A percentile compares a stretch with the other conserved stretches of the same genome.
Conservation (phyloP, 208 protist species). For the Lotmaria passim region DNA sequence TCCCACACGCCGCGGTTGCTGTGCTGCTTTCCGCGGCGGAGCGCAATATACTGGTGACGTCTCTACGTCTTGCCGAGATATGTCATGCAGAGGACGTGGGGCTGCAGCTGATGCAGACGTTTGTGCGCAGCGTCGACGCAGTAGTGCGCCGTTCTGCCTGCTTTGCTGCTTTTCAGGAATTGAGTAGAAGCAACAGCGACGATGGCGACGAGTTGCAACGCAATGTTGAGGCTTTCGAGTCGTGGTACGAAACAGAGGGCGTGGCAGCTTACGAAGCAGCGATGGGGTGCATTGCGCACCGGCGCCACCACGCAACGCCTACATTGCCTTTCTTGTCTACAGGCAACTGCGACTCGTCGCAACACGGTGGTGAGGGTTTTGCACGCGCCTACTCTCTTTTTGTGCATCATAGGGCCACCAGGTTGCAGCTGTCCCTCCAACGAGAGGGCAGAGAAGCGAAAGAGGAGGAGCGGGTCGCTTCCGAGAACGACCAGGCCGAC, state of each 20-base stretch:
- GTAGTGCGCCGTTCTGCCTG: neutral
- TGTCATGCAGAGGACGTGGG: conserved; percentile 26
- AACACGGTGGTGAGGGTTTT: neutral
- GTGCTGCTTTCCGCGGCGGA: conserved; percentile 7
- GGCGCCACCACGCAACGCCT: neutral
- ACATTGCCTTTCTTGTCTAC: neutral
- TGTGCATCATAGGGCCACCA: conserved; percentile 13
- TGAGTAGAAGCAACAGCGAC: no score
- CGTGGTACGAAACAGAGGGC: conserved; percentile 28
- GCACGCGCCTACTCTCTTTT: conserved; percentile 22
- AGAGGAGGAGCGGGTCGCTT: neutral
- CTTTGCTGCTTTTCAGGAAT: neutral
- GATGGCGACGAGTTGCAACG: neutral
- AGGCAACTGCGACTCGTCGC: neutral
- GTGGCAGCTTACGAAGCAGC: conserved; percentile 16
- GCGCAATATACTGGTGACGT: conserved; percentile 18
- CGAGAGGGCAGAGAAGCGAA: neutral
- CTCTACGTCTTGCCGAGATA: conserved; percentile 12
- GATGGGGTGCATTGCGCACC: conserved; percentile 10
- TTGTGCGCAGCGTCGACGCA: conserved; percentile 17
- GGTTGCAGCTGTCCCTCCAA: neutral
- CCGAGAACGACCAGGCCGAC: no score
- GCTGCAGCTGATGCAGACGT: conserved; percentile 21
- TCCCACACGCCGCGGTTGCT: neutral
- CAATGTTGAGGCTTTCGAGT: conserved; percentile 3